phyloP scores from a whole-genome alignment of 2,329 filamentous ascomycete genomes.

The Microcera coccophila region DNA sequence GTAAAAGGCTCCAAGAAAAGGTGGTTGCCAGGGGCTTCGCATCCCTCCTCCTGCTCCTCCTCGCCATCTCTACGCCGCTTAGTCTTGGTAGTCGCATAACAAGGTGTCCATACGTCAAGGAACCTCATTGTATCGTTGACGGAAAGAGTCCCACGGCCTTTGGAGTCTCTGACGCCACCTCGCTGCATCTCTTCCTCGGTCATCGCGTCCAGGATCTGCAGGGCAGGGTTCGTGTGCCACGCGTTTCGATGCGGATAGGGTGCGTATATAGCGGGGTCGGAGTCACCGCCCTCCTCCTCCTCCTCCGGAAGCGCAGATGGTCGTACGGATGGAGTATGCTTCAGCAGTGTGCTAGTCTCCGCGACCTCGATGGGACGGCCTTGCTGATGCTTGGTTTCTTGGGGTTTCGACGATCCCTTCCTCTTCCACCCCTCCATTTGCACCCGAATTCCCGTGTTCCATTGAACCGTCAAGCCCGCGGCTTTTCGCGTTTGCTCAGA shows the following conservation, averaged over 20 bases:
- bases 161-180: slow-evolving; percentile 39
- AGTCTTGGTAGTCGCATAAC: slow-evolving; percentile 27
- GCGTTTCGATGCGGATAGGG: slow-evolving; percentile 39
- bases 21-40: slow-evolving; percentile 43
- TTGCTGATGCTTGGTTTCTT: slow-evolving; percentile 14
- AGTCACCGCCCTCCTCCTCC: slow-evolving; percentile 8
- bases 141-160: slow-evolving; percentile 39
- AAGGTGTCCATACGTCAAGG: slow-evolving; percentile 42
- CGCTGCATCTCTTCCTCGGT: slow-evolving; percentile 46
- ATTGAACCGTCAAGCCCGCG: slow-evolving; percentile 45
- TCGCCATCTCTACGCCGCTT: slow-evolving; percentile 14
- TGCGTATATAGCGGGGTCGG: slow-evolving; percentile 24
- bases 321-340: slow-evolving; percentile 14
- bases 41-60: slow-evolving; percentile 25
- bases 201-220: slow-evolving; percentile 42
- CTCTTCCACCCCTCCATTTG: slow-evolving; percentile 43
- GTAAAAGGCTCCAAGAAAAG: slow-evolving; percentile 52
- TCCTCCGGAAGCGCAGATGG: slow-evolving; percentile 2
- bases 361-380: slow-evolving; percentile 1
- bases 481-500: slow-evolving; percentile 54
- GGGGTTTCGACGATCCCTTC: slow-evolving; percentile 41
- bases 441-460: slow-evolving; percentile 45
- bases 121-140: slow-evolving; percentile 35
- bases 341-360: slow-evolving; percentile 11
- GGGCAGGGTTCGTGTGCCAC: slow-evolving; percentile 39